A percentile compares a stretch with the other conserved stretches of the same genome.
Evolutionary conservation across 169 alveolate species (phyloP).

Genomic region (Eimeria necatrix): DNA sequence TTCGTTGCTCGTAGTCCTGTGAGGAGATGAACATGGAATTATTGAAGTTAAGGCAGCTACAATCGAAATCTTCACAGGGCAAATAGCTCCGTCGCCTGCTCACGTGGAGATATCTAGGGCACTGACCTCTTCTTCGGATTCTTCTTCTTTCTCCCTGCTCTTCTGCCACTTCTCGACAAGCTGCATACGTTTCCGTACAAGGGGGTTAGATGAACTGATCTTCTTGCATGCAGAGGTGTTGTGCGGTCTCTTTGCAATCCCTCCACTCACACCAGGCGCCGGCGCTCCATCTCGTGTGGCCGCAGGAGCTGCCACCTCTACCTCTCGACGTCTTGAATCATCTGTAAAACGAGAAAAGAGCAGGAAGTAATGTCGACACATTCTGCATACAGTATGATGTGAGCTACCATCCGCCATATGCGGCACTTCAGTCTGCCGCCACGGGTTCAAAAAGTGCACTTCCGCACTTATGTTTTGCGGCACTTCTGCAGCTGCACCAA

Average conservation of each 20-base stretch:
- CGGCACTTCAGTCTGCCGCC: not conserved
- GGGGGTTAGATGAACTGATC: conserved; percentile 70
- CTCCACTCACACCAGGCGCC: conserved; percentile 42
- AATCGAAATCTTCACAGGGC: not conserved
- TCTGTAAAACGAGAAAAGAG: conserved; percentile 64
- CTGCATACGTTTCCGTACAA: conserved; percentile 78
- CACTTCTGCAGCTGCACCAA: conserved; percentile 68
- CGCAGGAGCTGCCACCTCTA: conserved; percentile 66
- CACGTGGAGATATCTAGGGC: not conserved
- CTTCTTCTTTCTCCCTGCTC: conserved; percentile 77
- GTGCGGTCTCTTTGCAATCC: conserved; percentile 43
- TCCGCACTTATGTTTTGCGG: conserved; percentile 39
- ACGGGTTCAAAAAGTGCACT: conserved; percentile 37
- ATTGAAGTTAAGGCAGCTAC: not conserved
- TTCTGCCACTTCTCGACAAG: conserved; percentile 80
- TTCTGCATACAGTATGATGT: not conserved
- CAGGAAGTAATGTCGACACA: not conserved
- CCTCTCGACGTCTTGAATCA: conserved; percentile 31
- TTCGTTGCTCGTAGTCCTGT: conserved; percentile 74
- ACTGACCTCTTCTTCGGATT: conserved; percentile 80
- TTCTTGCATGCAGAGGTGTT: conserved; percentile 42
- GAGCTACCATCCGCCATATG: not conserved
- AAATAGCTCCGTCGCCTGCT: not conserved
- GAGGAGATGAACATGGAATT: not conserved
- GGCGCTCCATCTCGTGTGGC: conserved; percentile 72